Evolutionary conservation across 805 yeast genomes (phyloP), one percentile per base, ranked within the genome.

Genomic region (Cyberlindnera euphorbiiphila): DNA sequence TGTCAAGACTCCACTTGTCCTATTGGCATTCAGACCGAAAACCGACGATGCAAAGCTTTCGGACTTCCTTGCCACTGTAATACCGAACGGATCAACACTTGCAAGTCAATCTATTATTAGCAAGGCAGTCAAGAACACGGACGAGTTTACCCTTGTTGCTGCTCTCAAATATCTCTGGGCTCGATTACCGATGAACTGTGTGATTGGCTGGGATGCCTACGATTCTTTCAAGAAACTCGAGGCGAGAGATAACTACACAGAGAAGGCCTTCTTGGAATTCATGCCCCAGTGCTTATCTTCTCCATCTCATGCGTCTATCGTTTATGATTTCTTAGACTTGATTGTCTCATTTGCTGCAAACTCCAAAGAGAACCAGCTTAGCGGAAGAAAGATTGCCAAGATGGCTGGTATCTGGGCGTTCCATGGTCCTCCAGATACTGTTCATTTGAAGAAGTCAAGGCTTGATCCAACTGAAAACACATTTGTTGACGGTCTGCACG

Each of bases 371-470:
- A 86, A 87, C 53, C 78, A 82, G 52, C 64, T 88, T 68, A 77
- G 85, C 52, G 94, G 93, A 1, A 70, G 88, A 32, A 86, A 85
- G 54, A 71, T 88, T 13, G 71, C 93, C 10, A 80, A 84, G 47
- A 72, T 88, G 77, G 81, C 91, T 26, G 89, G 91, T 7, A 62
- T 85, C 17, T 88, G 96, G 96, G 97, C 95, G 0, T 88, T 88
- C 52, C 73, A 77, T 34, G 68, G 72, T 1, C 56, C 57, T 11
- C 50, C 59, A 19, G 51, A 49, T 10, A 32, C 45, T 14, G 29
- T 42, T 3, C 26, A 29, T 30, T 53, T 46, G 31, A 48, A 49
- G 35, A 58, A 49, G 43, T 58, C 62, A 27, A 50, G 34, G 23
- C 29, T 38, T 12, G 38, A 30, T 16, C 46, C 46, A 10, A 46